These are phyloP conservation scores for Clonostachys rosea DNA, from an alignment of 2,329 filamentous ascomycete species.

Conservation along the genomic window DNA sequence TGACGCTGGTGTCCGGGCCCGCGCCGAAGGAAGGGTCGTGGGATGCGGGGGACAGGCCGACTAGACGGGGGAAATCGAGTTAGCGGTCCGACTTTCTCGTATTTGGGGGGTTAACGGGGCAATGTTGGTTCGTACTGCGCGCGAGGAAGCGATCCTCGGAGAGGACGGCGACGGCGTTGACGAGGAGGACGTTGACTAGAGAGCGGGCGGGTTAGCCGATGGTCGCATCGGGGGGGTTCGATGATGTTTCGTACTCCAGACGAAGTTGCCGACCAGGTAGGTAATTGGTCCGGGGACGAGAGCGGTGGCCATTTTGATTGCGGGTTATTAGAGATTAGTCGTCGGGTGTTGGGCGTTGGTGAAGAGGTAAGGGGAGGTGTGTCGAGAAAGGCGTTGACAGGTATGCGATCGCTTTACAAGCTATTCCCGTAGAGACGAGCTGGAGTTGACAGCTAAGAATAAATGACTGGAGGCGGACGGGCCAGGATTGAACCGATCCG, in stretches of 20 bases:
- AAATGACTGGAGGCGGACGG: too few species aligned
- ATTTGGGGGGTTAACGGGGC: background rate
- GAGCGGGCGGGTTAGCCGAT: background rate
- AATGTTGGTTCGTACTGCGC: slow-evolving; percentile 40
- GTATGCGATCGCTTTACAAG: background rate
- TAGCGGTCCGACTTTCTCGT: background rate
- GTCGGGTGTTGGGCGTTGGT: background rate
- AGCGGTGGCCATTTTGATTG: too few species aligned
- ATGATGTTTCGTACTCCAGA: slow-evolving; percentile 46
- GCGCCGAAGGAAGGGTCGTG: slow-evolving; percentile 77
- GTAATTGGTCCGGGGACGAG: too few species aligned
- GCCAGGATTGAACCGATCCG: too few species aligned
- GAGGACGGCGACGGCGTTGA: slow-evolving; percentile 90
- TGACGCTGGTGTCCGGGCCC: slow-evolving; percentile 69
- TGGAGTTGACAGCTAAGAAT: too few species aligned
- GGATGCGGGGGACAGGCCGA: slow-evolving; percentile 72
- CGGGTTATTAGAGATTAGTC: too few species aligned
- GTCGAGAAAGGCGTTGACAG: slow-evolving; percentile 4
- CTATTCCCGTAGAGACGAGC: too few species aligned
- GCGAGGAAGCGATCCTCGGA: slow-evolving; percentile 91
- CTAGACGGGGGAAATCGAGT: slow-evolving; percentile 9
- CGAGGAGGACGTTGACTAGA: slow-evolving; percentile 71
- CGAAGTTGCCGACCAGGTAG: slow-evolving; percentile 50
- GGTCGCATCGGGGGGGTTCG: background rate
- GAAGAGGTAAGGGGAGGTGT: background rate